Evolutionary conservation across 176 grass and related monocot species (phyloP), one percentile per base, ranked within the genome.

Genomic region (Tuctoria greenei): DNA sequence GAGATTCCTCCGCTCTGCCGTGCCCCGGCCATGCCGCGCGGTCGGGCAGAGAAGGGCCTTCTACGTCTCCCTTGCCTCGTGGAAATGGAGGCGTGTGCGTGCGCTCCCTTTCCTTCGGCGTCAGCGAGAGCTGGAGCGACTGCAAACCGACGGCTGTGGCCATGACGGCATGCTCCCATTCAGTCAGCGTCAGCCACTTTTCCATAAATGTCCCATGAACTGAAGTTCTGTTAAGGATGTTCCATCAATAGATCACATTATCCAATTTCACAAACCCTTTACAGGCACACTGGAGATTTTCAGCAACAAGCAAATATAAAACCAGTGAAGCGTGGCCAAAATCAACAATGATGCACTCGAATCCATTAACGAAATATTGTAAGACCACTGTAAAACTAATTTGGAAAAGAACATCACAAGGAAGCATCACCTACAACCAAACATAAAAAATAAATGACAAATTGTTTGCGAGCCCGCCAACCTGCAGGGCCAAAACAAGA

Each of bases 1-100:
- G 7, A 78, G 85, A 87, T 87, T 82, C 85, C 56, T 57, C 66
- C 11, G 21, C 55, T 0, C 9, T 57, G 52, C 51, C 41, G 78
- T 27, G n/a, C 62, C 49, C 37, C 27, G 63, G 61, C 79, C 79
- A 78, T 60, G 43, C 41, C 39, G 51, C 42, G 10, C 25, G 79
- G 85, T 57, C 64, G 62, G 69, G 60, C n/a, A 18, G 20, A 31
- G 2, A 31, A 31, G 31, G 51, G 38, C 10, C 11, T 13, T 2
- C 64, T 14, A 4, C 26, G 26, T 1, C 41, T 31, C 12, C 31
- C 25, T 31, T 14, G 10, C 3, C 9, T 1, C 13, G 23, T 14
- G 26, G 26, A 28, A 60, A 60, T 12, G 57, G 8, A 17, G 17
- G 1, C 24, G 56, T 3, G 56, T 11, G 56, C 57, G 24, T 2